These are phyloP conservation scores for Bathelium albidoporum DNA, from an alignment of 495 filamentous ascomycete species.

Conservation along the genomic window DNA sequence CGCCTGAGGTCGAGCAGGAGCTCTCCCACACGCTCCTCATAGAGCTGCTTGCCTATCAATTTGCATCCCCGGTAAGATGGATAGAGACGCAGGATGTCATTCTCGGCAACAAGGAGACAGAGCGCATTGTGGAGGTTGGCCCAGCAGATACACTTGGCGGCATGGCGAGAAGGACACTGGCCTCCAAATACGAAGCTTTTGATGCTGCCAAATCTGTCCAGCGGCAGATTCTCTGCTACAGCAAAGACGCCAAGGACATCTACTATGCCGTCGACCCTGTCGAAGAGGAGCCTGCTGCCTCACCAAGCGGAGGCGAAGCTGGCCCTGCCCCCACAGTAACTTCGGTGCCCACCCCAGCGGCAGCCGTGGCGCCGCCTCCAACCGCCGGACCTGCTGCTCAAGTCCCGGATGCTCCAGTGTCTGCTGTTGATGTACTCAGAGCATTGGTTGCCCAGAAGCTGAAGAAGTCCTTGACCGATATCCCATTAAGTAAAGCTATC, in stretches of 20 bases:
- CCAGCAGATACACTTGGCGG: constrained; percentile 96
- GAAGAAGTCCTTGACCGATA: constrained; percentile 82
- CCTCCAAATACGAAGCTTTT: constrained; percentile 97
- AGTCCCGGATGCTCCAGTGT: constrained; percentile 76
- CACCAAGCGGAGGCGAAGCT: constrained; percentile 33
- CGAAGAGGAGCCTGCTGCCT: constrained; percentile 70
- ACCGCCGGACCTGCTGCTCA: constrained; percentile 80
- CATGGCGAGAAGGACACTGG: constrained; percentile 93
- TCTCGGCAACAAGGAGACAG: constrained; percentile 85
- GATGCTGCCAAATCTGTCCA: constrained; percentile 93
- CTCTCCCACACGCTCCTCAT: constrained; percentile 94
- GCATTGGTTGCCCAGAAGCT: constrained; percentile 95
- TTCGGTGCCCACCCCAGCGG: constrained; percentile 41
- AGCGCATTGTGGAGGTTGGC: constrained; percentile 95
- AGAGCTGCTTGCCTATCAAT: constrained; percentile 97
- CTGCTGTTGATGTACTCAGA: constrained; percentile 80
- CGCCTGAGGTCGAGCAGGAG: constrained; percentile 97
- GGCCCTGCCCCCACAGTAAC: constrained; percentile 38
- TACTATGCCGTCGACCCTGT: constrained; percentile 98
- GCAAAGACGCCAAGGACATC: constrained; percentile 98
- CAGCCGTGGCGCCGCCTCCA: constrained; percentile 49
- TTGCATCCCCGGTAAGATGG: constrained; percentile 96
- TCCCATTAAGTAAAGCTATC: constrained; percentile 92
- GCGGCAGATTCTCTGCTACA: constrained; percentile 97
- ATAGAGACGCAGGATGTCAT: constrained; percentile 99